These are phyloP conservation scores for Wolfiporia cocos DNA, from an alignment of 1,284 basidiomycete genomes.

Conservation along the genomic window DNA sequence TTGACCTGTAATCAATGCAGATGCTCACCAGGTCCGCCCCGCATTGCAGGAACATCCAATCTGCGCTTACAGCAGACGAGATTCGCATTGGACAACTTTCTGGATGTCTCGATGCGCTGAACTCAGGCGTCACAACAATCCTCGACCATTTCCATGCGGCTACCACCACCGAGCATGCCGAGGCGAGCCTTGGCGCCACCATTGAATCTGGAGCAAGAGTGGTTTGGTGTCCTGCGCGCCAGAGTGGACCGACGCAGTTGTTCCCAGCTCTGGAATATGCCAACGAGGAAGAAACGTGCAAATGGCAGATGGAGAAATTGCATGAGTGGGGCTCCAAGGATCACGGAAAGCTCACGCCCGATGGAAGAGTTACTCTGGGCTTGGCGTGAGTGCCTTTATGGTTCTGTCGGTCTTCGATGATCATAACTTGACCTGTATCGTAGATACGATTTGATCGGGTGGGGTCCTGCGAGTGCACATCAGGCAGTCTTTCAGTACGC, in stretches of 20 bases:
- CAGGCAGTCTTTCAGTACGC: constrained; percentile 19
- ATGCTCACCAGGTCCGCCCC: neutral
- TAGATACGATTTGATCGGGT: constrained; percentile 20
- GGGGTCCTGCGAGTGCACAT: constrained; percentile 15
- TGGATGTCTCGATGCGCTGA: constrained; percentile 27
- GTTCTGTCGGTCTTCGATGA: too few species aligned
- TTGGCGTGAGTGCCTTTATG: constrained; percentile 22
- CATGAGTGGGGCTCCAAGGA: constrained; percentile 21
- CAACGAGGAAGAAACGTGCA: constrained; percentile 18
- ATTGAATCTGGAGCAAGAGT: constrained; percentile 26
- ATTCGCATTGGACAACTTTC: constrained; percentile 26
- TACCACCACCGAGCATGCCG: constrained; percentile 22
- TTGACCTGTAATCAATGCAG: neutral
- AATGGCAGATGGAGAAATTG: constrained; percentile 27
- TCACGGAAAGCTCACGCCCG: constrained; percentile 21
- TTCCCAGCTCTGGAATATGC: constrained; percentile 20
- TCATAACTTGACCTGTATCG: too few species aligned
- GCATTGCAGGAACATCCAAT: constrained; percentile 19
- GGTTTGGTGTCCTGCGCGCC: constrained; percentile 24
- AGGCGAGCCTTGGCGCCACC: constrained; percentile 23
- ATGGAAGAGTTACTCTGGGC: constrained; percentile 30
- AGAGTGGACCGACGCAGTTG: constrained; percentile 20
- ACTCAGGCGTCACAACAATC: constrained; percentile 27
- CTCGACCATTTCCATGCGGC: constrained; percentile 29
- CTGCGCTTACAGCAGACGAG: constrained; percentile 22